Conservation (phyloP, 164 flowering plant species). For the Nymphaea colorata region DNA sequence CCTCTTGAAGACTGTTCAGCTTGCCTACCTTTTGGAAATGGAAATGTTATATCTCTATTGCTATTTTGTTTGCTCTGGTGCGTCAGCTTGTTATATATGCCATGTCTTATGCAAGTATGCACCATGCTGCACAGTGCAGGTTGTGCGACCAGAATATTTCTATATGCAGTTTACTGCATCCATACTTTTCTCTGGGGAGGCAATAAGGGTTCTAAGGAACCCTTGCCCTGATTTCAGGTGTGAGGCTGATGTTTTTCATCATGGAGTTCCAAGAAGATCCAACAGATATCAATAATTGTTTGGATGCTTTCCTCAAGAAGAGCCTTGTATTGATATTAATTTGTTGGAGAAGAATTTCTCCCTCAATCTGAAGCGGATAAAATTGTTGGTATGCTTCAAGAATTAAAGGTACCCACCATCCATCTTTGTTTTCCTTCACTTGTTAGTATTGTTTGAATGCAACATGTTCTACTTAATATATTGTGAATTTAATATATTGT, state of each 20-base stretch:
- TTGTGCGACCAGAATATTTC: constrained; percentile 91
- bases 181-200: constrained; percentile 92
- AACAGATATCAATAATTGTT: constrained; percentile 38
- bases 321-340: constrained; percentile 21
- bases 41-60: too few species aligned
- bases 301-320: constrained; percentile 37
- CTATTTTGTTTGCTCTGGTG: too few species aligned
- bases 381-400: constrained; percentile 75
- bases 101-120: too few species aligned
- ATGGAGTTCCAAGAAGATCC: constrained; percentile 32
- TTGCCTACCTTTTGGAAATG: neutral
- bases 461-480: too few species aligned
- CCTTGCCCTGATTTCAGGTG: constrained; percentile 60
- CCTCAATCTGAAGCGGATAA: constrained; percentile 92
- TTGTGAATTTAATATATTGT: too few species aligned
- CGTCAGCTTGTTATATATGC: too few species aligned
- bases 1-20: neutral
- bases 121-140: constrained; percentile 36
- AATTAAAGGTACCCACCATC: constrained; percentile 44
- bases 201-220: constrained; percentile 81
- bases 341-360: constrained; percentile 61
- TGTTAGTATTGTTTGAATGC: too few species aligned
- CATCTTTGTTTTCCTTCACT: too few species aligned
- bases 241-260: constrained; percentile 34
- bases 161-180: constrained; percentile 91